A percentile compares a stretch with the other conserved stretches of the same genome.
These are phyloP conservation scores for Trametes pubescens DNA, from an alignment of 1,284 basidiomycete species.

Conservation along the genomic window DNA sequence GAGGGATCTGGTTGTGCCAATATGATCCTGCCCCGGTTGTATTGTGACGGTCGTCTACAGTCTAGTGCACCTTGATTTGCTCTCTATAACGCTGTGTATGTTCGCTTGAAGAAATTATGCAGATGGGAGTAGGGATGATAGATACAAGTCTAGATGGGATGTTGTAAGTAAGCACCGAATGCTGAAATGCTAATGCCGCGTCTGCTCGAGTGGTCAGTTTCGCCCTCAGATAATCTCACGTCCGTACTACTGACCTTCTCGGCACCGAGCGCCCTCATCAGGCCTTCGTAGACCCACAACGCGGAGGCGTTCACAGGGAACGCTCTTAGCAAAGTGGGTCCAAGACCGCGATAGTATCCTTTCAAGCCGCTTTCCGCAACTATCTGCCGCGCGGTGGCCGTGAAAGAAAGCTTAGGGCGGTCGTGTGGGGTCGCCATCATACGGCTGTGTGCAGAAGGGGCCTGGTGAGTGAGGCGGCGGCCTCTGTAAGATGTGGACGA, in stretches of 20 bases:
- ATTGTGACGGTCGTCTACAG: neutral
- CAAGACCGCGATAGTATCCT: conserved; percentile 71
- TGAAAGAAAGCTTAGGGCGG: conserved; percentile 56
- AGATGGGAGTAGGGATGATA: too few species aligned
- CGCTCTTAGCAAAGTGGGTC: conserved; percentile 69
- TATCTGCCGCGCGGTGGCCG: conserved; percentile 57
- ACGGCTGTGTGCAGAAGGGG: conserved; percentile 51
- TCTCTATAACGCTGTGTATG: too few species aligned
- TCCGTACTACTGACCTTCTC: conserved; percentile 57
- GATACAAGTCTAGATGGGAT: neutral
- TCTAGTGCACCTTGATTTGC: neutral
- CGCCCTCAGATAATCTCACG: neutral
- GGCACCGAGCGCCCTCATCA: conserved; percentile 68
- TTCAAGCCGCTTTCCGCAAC: conserved; percentile 56
- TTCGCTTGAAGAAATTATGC: too few species aligned
- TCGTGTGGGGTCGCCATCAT: conserved; percentile 64
- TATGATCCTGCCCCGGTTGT: conserved; percentile 4
- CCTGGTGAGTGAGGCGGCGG: neutral
- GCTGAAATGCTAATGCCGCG: conserved; percentile 15
- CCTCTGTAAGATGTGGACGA: neutral
- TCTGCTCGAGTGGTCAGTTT: conserved; percentile 12
- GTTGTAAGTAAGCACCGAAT: neutral
- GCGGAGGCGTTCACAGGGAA: conserved; percentile 80
- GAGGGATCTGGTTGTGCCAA: conserved; percentile 6
- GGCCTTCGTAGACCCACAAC: conserved; percentile 74